Evolutionary conservation across 2,329 filamentous ascomycete genomes (phyloP).

Genomic region (Ophiostoma himal-ulmi): DNA sequence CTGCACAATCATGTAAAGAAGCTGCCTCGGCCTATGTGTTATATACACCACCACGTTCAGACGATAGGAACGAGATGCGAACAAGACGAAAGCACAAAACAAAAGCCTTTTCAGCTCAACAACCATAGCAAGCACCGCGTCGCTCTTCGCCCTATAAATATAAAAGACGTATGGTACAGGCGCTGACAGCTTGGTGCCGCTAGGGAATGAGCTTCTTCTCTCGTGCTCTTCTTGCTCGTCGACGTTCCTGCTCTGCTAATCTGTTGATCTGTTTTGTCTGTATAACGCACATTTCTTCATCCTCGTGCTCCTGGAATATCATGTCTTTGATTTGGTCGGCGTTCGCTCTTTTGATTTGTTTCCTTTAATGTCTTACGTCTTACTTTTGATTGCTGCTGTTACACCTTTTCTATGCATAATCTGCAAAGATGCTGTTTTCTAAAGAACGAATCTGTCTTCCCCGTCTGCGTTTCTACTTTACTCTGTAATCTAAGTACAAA

Average conservation of each 20-base stretch:
- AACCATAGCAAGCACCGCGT: neutral
- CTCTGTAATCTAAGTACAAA: neutral
- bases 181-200: too few species aligned
- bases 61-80: neutral
- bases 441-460: neutral
- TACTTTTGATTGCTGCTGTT: neutral
- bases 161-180: neutral
- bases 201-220: neutral
- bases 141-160: neutral
- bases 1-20: conserved; percentile 60
- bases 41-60: neutral
- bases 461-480: neutral
- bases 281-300: neutral
- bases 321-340: neutral
- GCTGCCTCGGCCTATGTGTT: neutral
- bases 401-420: neutral
- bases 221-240: neutral
- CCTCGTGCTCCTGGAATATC: neutral
- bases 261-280: neutral
- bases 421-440: neutral
- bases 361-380: neutral
- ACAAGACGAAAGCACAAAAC: neutral
- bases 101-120: neutral
- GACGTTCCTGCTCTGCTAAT: neutral
- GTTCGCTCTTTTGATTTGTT: neutral